Conservation (phyloP, 805 yeast species). For the Pichia phayaonensis region DNA sequence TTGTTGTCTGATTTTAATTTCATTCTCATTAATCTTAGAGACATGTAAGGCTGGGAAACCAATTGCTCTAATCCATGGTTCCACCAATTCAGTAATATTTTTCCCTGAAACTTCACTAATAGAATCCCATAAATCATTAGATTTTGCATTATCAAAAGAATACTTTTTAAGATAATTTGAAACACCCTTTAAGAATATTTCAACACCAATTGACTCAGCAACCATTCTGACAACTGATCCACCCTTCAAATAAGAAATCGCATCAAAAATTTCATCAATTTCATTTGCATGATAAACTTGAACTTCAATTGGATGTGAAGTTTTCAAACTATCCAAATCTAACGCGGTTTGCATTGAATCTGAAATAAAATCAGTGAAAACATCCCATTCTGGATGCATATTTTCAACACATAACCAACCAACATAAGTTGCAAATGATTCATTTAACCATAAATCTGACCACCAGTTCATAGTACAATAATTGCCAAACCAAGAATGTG, state of each 20-base stretch:
- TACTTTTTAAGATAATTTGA: constrained; percentile 57
- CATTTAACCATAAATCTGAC: constrained; percentile 87
- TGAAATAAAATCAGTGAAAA: constrained; percentile 49
- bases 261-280: constrained; percentile 75
- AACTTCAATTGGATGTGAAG: constrained; percentile 77
- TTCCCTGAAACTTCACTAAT: constrained; percentile 55
- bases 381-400: constrained; percentile 77
- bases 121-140: constrained; percentile 66
- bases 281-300: constrained; percentile 73
- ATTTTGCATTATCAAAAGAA: constrained; percentile 63
- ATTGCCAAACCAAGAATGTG: constrained; percentile 91
- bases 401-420: constrained; percentile 63
- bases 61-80: constrained; percentile 62
- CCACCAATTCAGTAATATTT: constrained; percentile 54
- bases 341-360: constrained; percentile 45
- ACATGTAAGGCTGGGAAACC: constrained; percentile 70
- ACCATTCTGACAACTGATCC: constrained; percentile 74
- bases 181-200: constrained; percentile 64
- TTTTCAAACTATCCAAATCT: constrained; percentile 47
- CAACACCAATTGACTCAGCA: constrained; percentile 61
- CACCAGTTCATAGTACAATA: constrained; percentile 91
- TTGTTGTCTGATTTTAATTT: constrained; percentile 42
- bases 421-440: constrained; percentile 86
- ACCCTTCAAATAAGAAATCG: constrained; percentile 75
- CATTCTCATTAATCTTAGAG: constrained; percentile 25